Evolutionary conservation across 192 early-diverging fungal species (phyloP).

Genomic region (Obelidium mucronatum): DNA sequence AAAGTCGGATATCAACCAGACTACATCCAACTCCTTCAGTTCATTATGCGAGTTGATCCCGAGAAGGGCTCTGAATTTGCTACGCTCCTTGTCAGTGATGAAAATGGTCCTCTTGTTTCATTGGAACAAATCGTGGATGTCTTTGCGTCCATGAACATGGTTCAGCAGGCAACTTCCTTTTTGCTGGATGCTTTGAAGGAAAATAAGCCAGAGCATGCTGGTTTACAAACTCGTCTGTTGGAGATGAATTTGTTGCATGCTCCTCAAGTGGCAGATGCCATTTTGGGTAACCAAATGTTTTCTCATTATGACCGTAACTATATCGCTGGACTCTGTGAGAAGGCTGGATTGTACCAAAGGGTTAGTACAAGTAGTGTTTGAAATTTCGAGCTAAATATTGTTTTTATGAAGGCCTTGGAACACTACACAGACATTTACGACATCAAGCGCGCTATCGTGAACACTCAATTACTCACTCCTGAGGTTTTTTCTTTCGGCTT

Average conservation of each 20-base stretch:
- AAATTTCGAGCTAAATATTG: not conserved
- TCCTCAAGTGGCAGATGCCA: slow-evolving; percentile 98
- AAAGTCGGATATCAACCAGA: slow-evolving; percentile 94
- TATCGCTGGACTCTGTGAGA: slow-evolving; percentile 94
- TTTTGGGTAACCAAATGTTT: slow-evolving; percentile 95
- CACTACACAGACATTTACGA: slow-evolving; percentile 96
- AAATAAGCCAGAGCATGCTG: slow-evolving; percentile 89
- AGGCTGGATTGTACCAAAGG: slow-evolving; percentile 95
- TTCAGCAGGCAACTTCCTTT: slow-evolving; percentile 97
- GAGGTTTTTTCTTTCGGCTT: slow-evolving; percentile 52
- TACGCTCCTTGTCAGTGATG: slow-evolving; percentile 82
- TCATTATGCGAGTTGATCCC: slow-evolving; percentile 88
- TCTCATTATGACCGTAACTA: slow-evolving; percentile 93
- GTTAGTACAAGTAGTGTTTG: slow-evolving; percentile 55
- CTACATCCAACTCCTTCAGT: slow-evolving; percentile 88
- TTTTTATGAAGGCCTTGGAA: slow-evolving; percentile 76
- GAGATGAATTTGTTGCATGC: slow-evolving; percentile 98
- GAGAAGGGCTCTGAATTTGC: slow-evolving; percentile 97
- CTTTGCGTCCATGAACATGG: slow-evolving; percentile 88
- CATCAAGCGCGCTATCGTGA: slow-evolving; percentile 94
- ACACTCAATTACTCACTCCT: slow-evolving; percentile 81
- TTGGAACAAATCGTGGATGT: slow-evolving; percentile 94
- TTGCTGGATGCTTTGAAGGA: slow-evolving; percentile 95
- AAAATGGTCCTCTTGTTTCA: slow-evolving; percentile 80
- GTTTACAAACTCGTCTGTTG: slow-evolving; percentile 91